phyloP scores from a whole-genome alignment of 2,329 filamentous ascomycete species.

The Zymoseptoria ardabiliae region DNA sequence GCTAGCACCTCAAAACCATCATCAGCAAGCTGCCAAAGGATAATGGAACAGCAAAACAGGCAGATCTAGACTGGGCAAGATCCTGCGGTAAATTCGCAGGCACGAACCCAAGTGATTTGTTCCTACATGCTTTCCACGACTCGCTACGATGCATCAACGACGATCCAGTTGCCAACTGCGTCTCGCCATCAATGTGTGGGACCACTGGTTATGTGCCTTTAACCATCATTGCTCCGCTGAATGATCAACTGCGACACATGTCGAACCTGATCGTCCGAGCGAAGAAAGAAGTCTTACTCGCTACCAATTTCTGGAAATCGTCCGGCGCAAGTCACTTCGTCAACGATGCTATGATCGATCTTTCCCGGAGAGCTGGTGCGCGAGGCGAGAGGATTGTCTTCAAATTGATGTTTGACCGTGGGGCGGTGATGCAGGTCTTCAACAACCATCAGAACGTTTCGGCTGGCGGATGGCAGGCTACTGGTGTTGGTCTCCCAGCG shows the following conservation, averaged over 20 bases:
- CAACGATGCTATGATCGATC: slow-evolving; percentile 60
- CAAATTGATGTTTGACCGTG: slow-evolving; percentile 70
- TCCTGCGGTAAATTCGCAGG: slow-evolving; percentile 62
- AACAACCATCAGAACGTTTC: slow-evolving; percentile 58
- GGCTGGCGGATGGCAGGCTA: slow-evolving; percentile 50
- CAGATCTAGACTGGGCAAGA: slow-evolving; percentile 43
- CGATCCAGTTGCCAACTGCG: slow-evolving; percentile 46
- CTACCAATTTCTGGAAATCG: slow-evolving; percentile 69
- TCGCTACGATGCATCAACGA: slow-evolving; percentile 50
- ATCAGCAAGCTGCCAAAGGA: slow-evolving; percentile 13
- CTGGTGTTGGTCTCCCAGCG: slow-evolving; percentile 51
- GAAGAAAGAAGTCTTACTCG: slow-evolving; percentile 63
- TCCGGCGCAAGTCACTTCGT: slow-evolving; percentile 61
- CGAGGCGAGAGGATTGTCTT: slow-evolving; percentile 54
- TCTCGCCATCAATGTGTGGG: slow-evolving; percentile 54
- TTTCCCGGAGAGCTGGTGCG: slow-evolving; percentile 57
- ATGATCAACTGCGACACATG: slow-evolving; percentile 67
- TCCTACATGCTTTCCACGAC: slow-evolving; percentile 62
- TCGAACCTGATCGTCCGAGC: slow-evolving; percentile 69
- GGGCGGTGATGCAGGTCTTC: slow-evolving; percentile 54
- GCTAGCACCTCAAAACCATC: slow-evolving; percentile 18
- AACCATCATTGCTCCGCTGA: slow-evolving; percentile 61
- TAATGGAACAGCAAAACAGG: slow-evolving; percentile 2
- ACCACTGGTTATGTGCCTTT: slow-evolving; percentile 59
- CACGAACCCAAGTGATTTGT: slow-evolving; percentile 57